Conservation (phyloP, 164 flowering plant species). For the Warburgia ugandensis region DNA sequence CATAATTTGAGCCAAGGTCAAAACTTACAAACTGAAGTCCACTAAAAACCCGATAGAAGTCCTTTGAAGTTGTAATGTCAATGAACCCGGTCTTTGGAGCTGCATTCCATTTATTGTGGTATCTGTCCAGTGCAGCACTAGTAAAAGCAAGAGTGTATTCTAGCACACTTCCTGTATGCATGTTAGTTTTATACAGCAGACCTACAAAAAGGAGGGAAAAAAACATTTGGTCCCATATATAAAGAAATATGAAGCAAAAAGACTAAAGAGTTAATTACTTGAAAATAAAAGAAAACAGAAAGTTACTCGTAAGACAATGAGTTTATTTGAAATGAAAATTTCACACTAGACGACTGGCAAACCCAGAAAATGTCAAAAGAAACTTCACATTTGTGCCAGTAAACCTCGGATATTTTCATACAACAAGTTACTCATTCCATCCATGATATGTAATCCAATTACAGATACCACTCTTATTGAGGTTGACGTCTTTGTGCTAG, state of each 20-base stretch:
- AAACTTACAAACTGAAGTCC: conserved; percentile 92
- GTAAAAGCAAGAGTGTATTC: conserved; percentile 96
- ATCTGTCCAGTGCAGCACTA: conserved; percentile 92
- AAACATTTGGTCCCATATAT: not conserved
- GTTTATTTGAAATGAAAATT: no score
- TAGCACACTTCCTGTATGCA: conserved; percentile 85
- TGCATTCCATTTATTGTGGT: conserved; percentile 84
- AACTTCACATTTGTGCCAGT: no score
- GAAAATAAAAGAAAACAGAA: no score
- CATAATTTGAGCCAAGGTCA: not conserved
- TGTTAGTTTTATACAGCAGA: conserved; percentile 78
- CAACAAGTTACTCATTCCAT: no score
- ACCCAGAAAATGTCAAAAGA: no score
- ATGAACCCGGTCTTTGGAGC: conserved; percentile 93
- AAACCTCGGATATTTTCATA: no score
- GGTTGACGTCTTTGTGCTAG: no score
- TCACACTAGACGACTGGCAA: no score
- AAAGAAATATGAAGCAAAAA: not conserved
- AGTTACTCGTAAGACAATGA: no score
- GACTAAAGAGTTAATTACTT: no score
- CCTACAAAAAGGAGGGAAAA: conserved; percentile 36
- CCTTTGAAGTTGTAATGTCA: conserved; percentile 94
- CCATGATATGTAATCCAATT: no score
- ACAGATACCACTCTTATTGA: no score
- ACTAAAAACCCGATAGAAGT: conserved; percentile 87